Base-by-base conservation (phyloP, 2,329 filamentous ascomycete genomes). In the Monosporascus sp. region DNA sequence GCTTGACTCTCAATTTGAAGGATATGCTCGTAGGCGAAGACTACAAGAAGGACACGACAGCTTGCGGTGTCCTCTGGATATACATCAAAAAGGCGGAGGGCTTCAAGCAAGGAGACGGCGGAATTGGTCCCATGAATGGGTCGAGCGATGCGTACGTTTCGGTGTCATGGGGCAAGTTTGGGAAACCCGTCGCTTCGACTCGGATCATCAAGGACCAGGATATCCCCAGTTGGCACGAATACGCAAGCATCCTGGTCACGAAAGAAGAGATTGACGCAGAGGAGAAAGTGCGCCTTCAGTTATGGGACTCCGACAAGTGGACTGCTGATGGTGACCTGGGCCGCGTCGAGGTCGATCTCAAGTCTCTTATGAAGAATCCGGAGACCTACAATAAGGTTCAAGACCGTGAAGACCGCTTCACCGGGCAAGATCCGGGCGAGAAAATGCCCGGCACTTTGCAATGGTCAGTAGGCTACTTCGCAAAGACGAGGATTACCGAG, bases 1-100 rank as follows among this genome's bases (percentile, higher is more conserved):
- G 84, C 52, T 70, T 90, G 50, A 89, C 87, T 0, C 73, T 91
- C 6, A 84, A 91, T 64, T 72, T 91, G 37, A 88, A 89, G 65
- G 86, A 89, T 55, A 90, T 90, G 84, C 78, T 91, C 14, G 79
- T 88, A 7, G 88, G 88, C 4, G 87, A 89, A 54, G 87, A 91
- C 61, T 90, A 87, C 73, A 91, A 90, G 68, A 89, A 89, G 65
- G 86, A 91, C 57, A 89, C 87, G 0, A 70, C 72, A 31, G 77
- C 82, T 2, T 76, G 81, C 35, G 87, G 88, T 19, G 78, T 89
- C 1, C 65, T 91, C 1, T 77, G 87, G 58, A 77, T 89, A 9
- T 79, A 78, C 44, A 85, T 91, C 65, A 84, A 85, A 63, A 76
- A 78, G 24, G 88, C 86, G 0, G 81, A 79, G 43, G 86, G 82